Evolutionary conservation across 768 basidiomycete genomes (phyloP), one percentile per base, ranked within the genome.

Genomic region (Rhodosporidiobolus odoratus): DNA sequence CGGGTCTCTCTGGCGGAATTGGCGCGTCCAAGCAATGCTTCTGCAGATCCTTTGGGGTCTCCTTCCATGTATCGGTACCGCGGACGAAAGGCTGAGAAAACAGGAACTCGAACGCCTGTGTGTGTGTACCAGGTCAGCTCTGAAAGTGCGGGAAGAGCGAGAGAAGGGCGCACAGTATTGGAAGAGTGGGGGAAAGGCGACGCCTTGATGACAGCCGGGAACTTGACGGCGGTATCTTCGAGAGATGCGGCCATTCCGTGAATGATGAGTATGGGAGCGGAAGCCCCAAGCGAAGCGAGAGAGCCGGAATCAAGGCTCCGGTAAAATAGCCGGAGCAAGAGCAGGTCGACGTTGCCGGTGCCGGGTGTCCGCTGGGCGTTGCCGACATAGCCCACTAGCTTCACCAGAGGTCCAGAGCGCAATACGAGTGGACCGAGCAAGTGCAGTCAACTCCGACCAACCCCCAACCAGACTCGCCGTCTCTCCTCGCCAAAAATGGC

Each of bases 41-140:
- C 19, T 60, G 63, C 7, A 71, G n/a, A 19, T 63, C 57, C 41
- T 63, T 69, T 8, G 70, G 57, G 27, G 67, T 50, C 9, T 56
- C 65, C 23, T 66, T 17, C 64, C 64, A 62, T 2, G 66, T 62
- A 37, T 30, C 23, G 2, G 70, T 62, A 12, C 68, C 71, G 19
- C 61, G 62, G 15, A 58, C 62, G 65, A 75, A 75, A 0, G 74
- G 74, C 35, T 72, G 65, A 1, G 61, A 64, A 70, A 75, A 75
- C 32, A 72, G 47, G 58, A 75, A 75, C 57, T 68, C 61, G 61
- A 72, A 69, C 3, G 65, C 69, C 69, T 71, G 63, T n/a, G 10
- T 8, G 19, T 4, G 19, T 35, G 27, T 0, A 2, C 3, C 12
- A 43, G 5, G 41, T 32, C 34, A 40, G 37, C 61, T 19, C 32